Conservation (phyloP, 345 rosid species). For the Atalantia buxifolia region DNA sequence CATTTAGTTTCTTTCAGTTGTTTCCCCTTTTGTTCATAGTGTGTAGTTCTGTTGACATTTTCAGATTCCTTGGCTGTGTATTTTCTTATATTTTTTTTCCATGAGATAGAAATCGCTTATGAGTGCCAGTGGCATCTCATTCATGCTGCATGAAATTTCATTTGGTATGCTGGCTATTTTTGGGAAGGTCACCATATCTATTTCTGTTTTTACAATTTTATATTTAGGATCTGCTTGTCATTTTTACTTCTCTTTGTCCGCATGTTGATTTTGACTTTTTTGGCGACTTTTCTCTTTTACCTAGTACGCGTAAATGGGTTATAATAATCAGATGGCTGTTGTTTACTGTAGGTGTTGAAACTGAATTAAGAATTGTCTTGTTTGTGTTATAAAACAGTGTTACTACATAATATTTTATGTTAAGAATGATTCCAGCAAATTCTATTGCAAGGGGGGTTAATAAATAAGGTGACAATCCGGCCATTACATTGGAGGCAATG, state of each 20-base stretch:
- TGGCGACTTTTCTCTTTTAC: neutral
- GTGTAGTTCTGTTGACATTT: neutral
- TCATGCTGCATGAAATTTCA: neutral
- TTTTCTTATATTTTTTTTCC: neutral
- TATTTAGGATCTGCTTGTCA: neutral
- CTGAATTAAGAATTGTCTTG: neutral
- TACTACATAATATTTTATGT: neutral
- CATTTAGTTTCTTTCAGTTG: constrained; percentile 1
- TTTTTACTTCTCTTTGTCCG: neutral
- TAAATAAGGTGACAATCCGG: neutral
- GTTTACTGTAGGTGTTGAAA: neutral
- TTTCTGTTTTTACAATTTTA: neutral
- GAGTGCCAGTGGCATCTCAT: neutral
- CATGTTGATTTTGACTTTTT: neutral
- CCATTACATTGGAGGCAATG: neutral
- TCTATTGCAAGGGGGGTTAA: neutral
- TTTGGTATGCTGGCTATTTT: neutral
- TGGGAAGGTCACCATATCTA: neutral
- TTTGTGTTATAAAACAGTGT: neutral
- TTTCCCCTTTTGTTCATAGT: neutral
- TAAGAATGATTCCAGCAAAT: neutral
- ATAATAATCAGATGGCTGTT: neutral
- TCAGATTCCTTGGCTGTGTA: neutral
- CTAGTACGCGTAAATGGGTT: neutral
- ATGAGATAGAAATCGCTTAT: neutral